Evolutionary conservation across 495 filamentous ascomycete genomes (phyloP), one percentile per base, ranked within the genome.

Genomic region (Aspergillus affinis): DNA sequence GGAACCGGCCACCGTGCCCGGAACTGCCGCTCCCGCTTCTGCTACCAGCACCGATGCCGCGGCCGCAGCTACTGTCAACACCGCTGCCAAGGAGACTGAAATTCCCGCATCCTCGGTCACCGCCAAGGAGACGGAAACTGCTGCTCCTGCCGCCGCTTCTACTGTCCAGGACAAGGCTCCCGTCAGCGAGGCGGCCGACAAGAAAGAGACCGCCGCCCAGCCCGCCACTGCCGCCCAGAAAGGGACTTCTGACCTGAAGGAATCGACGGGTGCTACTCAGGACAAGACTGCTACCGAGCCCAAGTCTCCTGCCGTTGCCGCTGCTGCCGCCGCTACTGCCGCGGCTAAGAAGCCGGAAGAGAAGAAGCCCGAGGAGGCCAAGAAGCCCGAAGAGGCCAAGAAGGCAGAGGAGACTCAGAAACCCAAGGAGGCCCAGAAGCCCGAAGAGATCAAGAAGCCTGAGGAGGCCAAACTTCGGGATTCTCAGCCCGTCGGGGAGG

Each of bases 391-490:
- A 8, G 50, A 29, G 23, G 21, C 48, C 1, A 27, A 23, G n/a
- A 52, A 51, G 27, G 23, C 57, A 6, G 48, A 49, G 6, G n/a
- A 53, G 36, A 8, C 49, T 13, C 19, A 52, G 50, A 52, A 52
- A 10, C 4, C 50, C 9, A 3, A 30, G 9, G 47, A 49, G 7
- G 21, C 21, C 12, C 7, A 19, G 8, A 49, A 49, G 47, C 47
- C 47, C 32, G 44, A 56, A 23, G 55, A 58, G 18, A 58, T 55
- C 30, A 26, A 51, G 47, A 56, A 61, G 32, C 50, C 49, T 48
- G 60, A 57, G 20, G 57, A 63, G 54, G 54, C 54, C 21, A 52
- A 62, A 13, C 29, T 58, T 18, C 49, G 60, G n/a, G 59, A 41
- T 46, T 51, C 55, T 20, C 51, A 59, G 36, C 44, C 54, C 30